Evolutionary conservation across 2,329 filamentous ascomycete species (phyloP).

Genomic region (Moelleriella libera): DNA sequence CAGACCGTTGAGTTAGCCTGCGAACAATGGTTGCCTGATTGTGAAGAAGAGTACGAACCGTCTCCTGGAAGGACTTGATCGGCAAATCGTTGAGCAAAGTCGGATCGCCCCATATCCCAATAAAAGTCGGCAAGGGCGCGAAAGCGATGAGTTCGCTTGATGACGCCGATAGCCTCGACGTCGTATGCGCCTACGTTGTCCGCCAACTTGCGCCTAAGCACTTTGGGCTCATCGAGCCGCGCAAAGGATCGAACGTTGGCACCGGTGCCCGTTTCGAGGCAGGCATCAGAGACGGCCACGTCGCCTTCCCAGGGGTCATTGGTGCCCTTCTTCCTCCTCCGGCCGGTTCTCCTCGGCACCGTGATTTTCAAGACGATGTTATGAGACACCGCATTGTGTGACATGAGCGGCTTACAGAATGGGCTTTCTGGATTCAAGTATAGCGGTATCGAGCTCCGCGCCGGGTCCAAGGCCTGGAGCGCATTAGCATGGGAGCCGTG

Average conservation of each 20-base stretch:
- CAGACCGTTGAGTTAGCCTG: no score
- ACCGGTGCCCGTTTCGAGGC: neutral
- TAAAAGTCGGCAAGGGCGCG: conserved; percentile 81
- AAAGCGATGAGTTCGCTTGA: conserved; percentile 77
- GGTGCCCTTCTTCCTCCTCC: conserved; percentile 72
- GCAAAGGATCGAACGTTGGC: conserved; percentile 25
- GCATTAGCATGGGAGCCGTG: neutral
- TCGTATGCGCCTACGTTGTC: conserved; percentile 57
- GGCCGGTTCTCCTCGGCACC: conserved; percentile 73
- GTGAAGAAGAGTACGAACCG: conserved; percentile 29
- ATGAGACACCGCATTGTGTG: conserved; percentile 60
- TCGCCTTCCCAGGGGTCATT: conserved; percentile 46
- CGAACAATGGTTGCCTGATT: neutral
- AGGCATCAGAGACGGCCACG: conserved; percentile 15
- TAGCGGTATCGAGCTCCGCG: conserved; percentile 45
- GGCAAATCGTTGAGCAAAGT: conserved; percentile 57
- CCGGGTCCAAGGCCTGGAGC: conserved; percentile 30
- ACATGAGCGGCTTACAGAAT: conserved; percentile 63
- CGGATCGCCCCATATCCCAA: conserved; percentile 53
- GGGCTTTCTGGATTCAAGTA: conserved; percentile 70
- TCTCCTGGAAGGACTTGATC: conserved; percentile 59
- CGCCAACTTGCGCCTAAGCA: conserved; percentile 47
- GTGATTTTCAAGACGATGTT: conserved; percentile 80
- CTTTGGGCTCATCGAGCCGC: conserved; percentile 35
- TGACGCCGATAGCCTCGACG: conserved; percentile 55